Evolutionary conservation across 2,329 filamentous ascomycete genomes (phyloP), one percentile per base, ranked within the genome.

Genomic region (Penicillium paneum): DNA sequence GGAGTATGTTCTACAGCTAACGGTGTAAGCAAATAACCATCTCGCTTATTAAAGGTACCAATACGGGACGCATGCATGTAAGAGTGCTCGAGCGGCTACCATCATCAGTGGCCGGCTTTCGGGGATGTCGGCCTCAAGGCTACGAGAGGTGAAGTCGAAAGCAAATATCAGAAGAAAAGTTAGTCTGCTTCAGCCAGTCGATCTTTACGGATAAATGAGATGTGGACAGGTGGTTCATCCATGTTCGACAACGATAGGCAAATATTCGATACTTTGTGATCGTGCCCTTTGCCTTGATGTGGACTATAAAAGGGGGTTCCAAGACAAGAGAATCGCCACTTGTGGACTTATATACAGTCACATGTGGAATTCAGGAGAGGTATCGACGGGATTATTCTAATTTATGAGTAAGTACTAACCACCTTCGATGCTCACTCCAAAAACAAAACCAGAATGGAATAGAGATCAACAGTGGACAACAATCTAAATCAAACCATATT

Each of bases 91-190:
- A 17, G 11, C 8, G 44, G 50, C 8, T 53, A 53, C 7, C 19
- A 29, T 53, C 50, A 36, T 53, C 43, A 48, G 36, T 36, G 19
- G 17, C n/a, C 46, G 52, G 46, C 46, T 35, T 40, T 34, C 21
- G 19, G 19, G 32, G 19, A 11, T 26, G 17, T 29, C 3, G 29
- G 19, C n/a, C 19, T 42, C 13, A 17, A 5, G 26, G 24, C 17
- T 26, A 52, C 41, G 41, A 46, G 42, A 39, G 19, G 34, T n/a
- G 24, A 52, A 38, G 21, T 5, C 12, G 28, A 39, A 52, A 34
- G 35, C 49, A 52, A 52, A 34, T 11, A 31, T 38, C 8, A 28
- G 5, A 32, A 12, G 8, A 24, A 31, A 38, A 46, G 31, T 26
- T 40, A 19, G 42, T 39, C 15, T 17, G 10, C 4, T 50, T 46